Evolutionary conservation across 345 rosid species (phyloP), one percentile per base, ranked within the genome.

Genomic region (Firmiana major): DNA sequence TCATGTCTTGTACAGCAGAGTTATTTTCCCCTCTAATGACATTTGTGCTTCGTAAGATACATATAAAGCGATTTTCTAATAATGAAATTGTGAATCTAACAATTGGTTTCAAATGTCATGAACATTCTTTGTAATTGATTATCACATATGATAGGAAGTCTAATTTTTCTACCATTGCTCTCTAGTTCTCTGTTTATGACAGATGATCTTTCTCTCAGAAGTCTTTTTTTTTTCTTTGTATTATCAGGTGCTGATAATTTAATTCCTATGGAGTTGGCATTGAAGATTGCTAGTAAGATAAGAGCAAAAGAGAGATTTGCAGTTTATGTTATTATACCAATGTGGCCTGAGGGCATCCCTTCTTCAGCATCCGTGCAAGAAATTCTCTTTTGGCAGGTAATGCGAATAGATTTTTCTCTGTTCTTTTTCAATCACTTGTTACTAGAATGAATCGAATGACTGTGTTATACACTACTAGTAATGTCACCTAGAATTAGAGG

Each of bases 331-430:
- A 81, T 94, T 59, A 87, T 94, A 65, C 95, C 98, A 9, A 88
- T 94, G 97, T 94, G 97, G 98, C 94, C 97, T 3, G 97, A 92
- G 85, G 98, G 98, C 63, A 84, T 75, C 71, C 96, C 97, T 36
- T 74, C 89, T 79, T 88, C 98, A 43, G 90, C 85, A 5, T 34
- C 90, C 7, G 96, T 91, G 66, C 98, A 94, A 86, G 90, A 82
- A 84, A 92, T 94, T 78, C 92, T 94, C 63, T 94, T 86, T 77
- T 94, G 98, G 97, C 98, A 94, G 97, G 98, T 92, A 86, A 73
- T 42, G 5, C 8, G 38, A 75, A n/a, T 42, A 6, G 6, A n/a
- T 36, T n/a, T 53, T 19, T 11, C 0, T n/a, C 0, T 16, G 43
- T 38, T 9, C 64, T 15, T 15, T 58, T 34, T 17, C 26, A 28